phyloP scores from a whole-genome alignment of 352 stramenopile genomes.

The Phytophthora pini region DNA sequence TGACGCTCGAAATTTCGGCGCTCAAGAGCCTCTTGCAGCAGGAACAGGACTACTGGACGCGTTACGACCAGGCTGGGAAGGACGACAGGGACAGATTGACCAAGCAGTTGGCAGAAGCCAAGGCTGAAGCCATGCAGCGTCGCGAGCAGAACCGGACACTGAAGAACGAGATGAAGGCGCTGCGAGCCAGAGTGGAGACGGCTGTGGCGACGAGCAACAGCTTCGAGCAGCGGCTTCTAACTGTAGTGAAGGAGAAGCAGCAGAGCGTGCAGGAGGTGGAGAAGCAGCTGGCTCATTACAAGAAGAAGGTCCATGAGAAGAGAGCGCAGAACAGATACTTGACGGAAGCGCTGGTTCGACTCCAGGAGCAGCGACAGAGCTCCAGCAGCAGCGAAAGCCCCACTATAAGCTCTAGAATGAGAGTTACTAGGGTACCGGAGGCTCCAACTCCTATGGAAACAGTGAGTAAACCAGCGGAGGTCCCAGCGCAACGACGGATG shows the following conservation, averaged over 20 bases:
- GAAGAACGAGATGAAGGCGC: constrained; percentile 44
- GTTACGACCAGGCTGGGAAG: constrained; percentile 28
- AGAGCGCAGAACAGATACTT: constrained; percentile 64
- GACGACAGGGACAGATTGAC: constrained; percentile 43
- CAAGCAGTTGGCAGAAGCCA: constrained; percentile 38
- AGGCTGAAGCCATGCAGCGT: constrained; percentile 36
- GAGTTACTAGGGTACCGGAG: background rate
- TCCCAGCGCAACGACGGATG: constrained; percentile 23
- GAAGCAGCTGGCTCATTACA: constrained; percentile 43
- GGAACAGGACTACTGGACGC: constrained; percentile 56
- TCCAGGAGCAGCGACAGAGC: constrained; percentile 34
- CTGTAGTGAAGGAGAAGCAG: constrained; percentile 53
- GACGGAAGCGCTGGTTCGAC: constrained; percentile 52
- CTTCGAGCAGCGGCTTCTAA: constrained; percentile 60
- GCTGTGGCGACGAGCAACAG: constrained; percentile 51
- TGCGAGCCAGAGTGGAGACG: constrained; percentile 59
- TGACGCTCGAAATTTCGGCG: constrained; percentile 39
- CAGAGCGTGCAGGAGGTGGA: constrained; percentile 44
- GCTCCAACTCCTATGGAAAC: constrained; percentile 4
- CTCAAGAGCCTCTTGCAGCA: constrained; percentile 54
- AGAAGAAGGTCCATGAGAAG: constrained; percentile 60
- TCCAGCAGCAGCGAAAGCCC: constrained; percentile 1
- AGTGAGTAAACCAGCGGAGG: constrained; percentile 5
- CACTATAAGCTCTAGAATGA: background rate
- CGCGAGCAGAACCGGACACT: constrained; percentile 46